These are phyloP conservation scores for Termitomyces sp. DNA, from an alignment of 768 basidiomycete species.

Conservation along the genomic window DNA sequence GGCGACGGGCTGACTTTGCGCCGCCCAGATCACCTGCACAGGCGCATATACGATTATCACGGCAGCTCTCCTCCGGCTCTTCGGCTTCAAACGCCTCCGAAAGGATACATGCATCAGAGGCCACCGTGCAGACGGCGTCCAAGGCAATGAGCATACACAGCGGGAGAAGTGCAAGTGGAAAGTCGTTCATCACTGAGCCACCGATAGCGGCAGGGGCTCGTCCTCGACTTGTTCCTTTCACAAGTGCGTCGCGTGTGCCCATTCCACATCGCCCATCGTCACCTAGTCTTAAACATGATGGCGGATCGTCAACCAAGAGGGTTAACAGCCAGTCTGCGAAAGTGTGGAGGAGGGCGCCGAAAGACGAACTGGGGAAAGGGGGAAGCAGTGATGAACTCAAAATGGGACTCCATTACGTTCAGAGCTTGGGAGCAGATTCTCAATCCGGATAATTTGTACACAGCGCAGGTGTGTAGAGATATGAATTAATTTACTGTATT, in stretches of 20 bases:
- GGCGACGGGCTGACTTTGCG: slow-evolving; percentile 63
- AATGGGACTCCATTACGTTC: slow-evolving; percentile 67
- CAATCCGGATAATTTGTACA: slow-evolving; percentile 14
- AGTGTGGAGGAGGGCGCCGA: slow-evolving; percentile 29
- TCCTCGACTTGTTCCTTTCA: slow-evolving; percentile 69
- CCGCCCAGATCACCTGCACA: slow-evolving; percentile 45
- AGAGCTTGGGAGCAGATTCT: slow-evolving; percentile 55
- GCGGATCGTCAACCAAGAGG: slow-evolving; percentile 29
- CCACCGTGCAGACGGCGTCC: slow-evolving; percentile 39
- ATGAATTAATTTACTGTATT: slow-evolving; percentile 8
- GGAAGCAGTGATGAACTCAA: slow-evolving; percentile 58
- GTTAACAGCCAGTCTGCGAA: slow-evolving; percentile 64
- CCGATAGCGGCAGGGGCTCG: slow-evolving; percentile 27
- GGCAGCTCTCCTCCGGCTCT: slow-evolving; percentile 30
- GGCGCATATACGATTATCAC: slow-evolving; percentile 29
- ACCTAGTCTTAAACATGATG: slow-evolving; percentile 18
- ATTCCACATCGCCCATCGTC: slow-evolving; percentile 42
- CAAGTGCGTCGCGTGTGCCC: slow-evolving; percentile 60
- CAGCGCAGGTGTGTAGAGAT: slow-evolving; percentile 9
- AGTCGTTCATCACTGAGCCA: slow-evolving; percentile 24
- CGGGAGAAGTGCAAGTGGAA: slow-evolving; percentile 9
- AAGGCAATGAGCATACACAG: slow-evolving; percentile 52
- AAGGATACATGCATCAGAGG: slow-evolving; percentile 34
- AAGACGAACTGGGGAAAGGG: slow-evolving; percentile 23
- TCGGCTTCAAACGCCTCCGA: slow-evolving; percentile 27